Evolutionary conservation across 345 rosid species (phyloP).

Genomic region (Fremontodendron californicum): DNA sequence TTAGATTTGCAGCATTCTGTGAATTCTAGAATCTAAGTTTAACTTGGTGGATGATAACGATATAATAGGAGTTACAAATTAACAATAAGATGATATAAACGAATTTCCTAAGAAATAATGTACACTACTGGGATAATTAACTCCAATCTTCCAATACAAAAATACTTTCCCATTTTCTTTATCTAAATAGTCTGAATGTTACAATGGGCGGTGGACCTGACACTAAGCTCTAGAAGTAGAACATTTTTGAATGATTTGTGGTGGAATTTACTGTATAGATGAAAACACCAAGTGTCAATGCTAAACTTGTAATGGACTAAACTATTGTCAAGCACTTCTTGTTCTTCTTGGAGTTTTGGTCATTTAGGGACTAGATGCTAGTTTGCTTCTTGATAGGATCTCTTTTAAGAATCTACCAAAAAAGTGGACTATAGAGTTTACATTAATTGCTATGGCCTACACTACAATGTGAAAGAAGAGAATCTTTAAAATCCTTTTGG

Average conservation of each 20-base stretch:
- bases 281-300: neutral
- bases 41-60: neutral
- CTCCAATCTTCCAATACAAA: conserved; percentile 27
- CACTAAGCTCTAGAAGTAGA: neutral
- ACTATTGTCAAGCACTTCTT: neutral
- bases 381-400: neutral
- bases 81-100: neutral
- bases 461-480: neutral
- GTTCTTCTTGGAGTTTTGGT: neutral
- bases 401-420: neutral
- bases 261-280: neutral
- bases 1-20: neutral
- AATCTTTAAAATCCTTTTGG: neutral
- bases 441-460: neutral
- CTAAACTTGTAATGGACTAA: neutral
- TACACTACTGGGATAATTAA: neutral
- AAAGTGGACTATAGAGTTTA: neutral
- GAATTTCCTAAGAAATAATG: neutral
- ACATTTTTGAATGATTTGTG: neutral
- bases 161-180: neutral
- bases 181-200: neutral
- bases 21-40: neutral
- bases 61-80: neutral
- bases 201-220: neutral
- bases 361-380: neutral